phyloP scores from a whole-genome alignment of 1,284 basidiomycete genomes.

The Leccinum holopus region DNA sequence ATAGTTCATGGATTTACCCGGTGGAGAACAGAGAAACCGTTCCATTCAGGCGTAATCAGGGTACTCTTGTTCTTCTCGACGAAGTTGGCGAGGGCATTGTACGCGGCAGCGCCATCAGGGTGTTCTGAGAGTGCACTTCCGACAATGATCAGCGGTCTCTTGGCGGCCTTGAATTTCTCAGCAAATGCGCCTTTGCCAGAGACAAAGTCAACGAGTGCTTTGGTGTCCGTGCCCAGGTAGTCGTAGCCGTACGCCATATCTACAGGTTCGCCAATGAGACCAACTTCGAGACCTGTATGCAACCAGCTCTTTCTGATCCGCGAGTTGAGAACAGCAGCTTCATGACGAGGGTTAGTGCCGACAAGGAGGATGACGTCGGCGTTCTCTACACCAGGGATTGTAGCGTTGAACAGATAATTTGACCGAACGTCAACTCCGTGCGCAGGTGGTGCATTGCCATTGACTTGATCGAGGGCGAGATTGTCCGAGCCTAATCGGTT shows the following conservation, averaged over 20 bases:
- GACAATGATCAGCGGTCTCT: constrained; percentile 93
- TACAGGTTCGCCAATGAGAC: constrained; percentile 87
- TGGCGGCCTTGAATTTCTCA: constrained; percentile 86
- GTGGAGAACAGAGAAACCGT: constrained; percentile 92
- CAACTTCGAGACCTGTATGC: constrained; percentile 82
- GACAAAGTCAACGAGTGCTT: constrained; percentile 80
- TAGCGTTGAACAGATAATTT: constrained; percentile 98
- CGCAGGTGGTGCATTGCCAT: constrained; percentile 66
- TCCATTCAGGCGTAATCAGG: constrained; percentile 90
- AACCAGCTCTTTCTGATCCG: constrained; percentile 96
- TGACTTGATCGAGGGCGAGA: constrained; percentile 75
- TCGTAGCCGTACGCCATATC: constrained; percentile 95
- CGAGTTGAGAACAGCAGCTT: constrained; percentile 97
- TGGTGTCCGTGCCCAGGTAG: constrained; percentile 80
- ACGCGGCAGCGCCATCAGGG: constrained; percentile 79
- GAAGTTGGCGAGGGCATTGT: constrained; percentile 78
- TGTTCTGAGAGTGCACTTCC: constrained; percentile 89
- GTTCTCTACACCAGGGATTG: constrained; percentile 87
- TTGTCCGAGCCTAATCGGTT: constrained; percentile 98
- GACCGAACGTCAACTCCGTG: constrained; percentile 91
- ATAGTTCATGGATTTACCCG: constrained; percentile 50
- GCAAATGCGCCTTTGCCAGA: constrained; percentile 79
- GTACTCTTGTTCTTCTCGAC: constrained; percentile 76
- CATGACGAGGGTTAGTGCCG: constrained; percentile 97
- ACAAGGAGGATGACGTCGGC: constrained; percentile 94